Percentiles rank a stretch among this genome's conserved stretches.
Evolutionary conservation across 2,329 filamentous ascomycete genomes (phyloP).

Genomic region (Chrysoporthe austroafricana): DNA sequence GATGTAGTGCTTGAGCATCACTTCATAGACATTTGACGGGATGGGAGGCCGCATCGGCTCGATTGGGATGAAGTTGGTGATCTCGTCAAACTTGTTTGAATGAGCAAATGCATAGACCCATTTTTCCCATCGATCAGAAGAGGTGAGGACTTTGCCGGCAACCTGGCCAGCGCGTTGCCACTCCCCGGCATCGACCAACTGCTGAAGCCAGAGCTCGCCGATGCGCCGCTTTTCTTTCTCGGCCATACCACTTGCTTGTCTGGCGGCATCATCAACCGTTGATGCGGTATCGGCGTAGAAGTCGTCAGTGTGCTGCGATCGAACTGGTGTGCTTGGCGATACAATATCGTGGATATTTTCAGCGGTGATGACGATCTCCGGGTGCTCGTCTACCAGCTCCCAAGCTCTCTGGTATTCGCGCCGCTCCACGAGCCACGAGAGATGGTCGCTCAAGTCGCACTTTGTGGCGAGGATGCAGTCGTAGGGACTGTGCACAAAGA

Average conservation of each 20-base stretch:
- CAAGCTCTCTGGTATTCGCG: slow-evolving; percentile 84
- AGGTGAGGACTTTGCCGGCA: slow-evolving; percentile 81
- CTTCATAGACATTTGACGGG: slow-evolving; percentile 82
- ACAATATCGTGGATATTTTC: slow-evolving; percentile 46
- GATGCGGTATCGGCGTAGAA: slow-evolving; percentile 77
- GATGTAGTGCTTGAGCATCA: slow-evolving; percentile 87
- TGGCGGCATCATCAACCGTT: slow-evolving; percentile 63
- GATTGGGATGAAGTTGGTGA: slow-evolving; percentile 80
- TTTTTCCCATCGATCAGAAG: slow-evolving; percentile 85
- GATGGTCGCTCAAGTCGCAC: slow-evolving; percentile 81
- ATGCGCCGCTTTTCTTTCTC: slow-evolving; percentile 89
- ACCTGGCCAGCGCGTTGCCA: slow-evolving; percentile 81
- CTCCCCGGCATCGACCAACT: slow-evolving; percentile 73
- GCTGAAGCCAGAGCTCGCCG: slow-evolving; percentile 90
- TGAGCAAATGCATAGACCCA: slow-evolving; percentile 94
- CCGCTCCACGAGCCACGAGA: slow-evolving; percentile 83
- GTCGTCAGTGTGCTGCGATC: slow-evolving; percentile 51
- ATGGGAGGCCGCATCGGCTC: slow-evolving; percentile 78
- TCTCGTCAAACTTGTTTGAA: slow-evolving; percentile 85
- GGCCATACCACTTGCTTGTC: slow-evolving; percentile 63
- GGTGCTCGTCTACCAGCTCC: slow-evolving; percentile 86
- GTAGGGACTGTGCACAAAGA: slow-evolving; percentile 95
- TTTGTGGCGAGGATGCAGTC: slow-evolving; percentile 94
- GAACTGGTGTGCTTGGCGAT: slow-evolving; percentile 41
- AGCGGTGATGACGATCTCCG: slow-evolving; percentile 64